Evolutionary conservation across 2,329 filamentous ascomycete species (phyloP).

Genomic region (Fusarium sp.): DNA sequence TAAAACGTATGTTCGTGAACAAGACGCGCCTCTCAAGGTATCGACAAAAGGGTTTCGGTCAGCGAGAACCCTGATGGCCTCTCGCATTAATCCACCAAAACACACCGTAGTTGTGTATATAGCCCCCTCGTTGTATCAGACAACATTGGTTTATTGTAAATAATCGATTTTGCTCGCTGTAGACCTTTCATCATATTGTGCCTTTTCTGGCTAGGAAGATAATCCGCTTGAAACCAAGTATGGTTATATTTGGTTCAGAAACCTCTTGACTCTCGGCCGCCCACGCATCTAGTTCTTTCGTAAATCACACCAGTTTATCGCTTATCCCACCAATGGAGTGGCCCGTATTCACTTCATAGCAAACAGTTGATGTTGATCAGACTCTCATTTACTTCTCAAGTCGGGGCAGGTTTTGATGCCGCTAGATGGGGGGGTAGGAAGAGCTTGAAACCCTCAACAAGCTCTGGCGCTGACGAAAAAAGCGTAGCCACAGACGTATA

Average conservation of each 20-base stretch:
- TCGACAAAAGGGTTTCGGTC: slow-evolving; percentile 12
- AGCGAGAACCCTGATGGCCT: slow-evolving; percentile 4
- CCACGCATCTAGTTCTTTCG: no score
- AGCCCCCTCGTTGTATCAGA: no score
- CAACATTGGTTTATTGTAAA: neutral
- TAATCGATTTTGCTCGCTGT: neutral
- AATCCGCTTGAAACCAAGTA: neutral
- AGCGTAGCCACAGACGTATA: neutral
- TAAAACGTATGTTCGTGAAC: neutral
- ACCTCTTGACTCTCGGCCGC: neutral
- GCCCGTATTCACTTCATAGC: no score
- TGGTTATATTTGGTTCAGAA: neutral
- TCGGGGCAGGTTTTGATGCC: no score
- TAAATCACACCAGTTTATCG: no score
- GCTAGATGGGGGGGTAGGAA: no score
- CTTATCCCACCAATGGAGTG: no score
- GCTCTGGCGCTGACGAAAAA: neutral
- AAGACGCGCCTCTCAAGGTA: neutral
- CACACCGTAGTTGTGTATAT: neutral
- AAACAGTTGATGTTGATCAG: no score
- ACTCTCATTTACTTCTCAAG: no score
- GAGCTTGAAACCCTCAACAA: neutral
- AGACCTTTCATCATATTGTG: neutral
- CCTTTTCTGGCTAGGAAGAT: neutral
- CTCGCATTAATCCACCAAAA: neutral